A percentile compares a stretch with the other conserved stretches of the same genome.
These are phyloP conservation scores for Diutina pseudorugosa DNA, from an alignment of 1,139 yeast species.

Conservation along the genomic window DNA sequence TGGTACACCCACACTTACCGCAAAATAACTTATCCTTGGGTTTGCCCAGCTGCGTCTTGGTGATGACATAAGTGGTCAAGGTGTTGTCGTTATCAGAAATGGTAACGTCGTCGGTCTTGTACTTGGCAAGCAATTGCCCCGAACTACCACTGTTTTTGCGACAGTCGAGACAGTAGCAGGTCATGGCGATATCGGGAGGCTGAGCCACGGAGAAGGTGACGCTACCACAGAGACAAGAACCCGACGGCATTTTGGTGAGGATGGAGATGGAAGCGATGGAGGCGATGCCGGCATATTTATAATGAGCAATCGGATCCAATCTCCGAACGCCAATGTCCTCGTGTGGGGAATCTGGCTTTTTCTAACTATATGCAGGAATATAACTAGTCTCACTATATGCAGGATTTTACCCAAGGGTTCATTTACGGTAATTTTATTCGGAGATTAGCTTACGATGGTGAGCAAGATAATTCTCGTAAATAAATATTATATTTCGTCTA, in stretches of 20 bases:
- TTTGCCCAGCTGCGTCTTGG: background rate
- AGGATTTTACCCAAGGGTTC: background rate
- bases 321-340: too few species aligned
- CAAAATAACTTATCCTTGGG: slow-evolving; percentile 1
- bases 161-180: background rate
- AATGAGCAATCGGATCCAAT: background rate
- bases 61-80: background rate
- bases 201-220: background rate
- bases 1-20: slow-evolving; percentile 1
- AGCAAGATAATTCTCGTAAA: too few species aligned
- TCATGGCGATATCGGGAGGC: background rate
- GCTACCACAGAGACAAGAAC: background rate
- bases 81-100: background rate
- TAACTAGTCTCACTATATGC: too few species aligned
- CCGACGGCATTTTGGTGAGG: background rate
- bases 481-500: background rate
- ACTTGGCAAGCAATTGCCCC: background rate
- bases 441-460: too few species aligned
- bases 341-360: too few species aligned
- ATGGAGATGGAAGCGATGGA: background rate
- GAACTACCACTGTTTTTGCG: background rate
- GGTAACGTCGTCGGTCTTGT: background rate
- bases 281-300: background rate
- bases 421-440: background rate
- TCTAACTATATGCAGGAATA: too few species aligned